Evolutionary conservation across 768 basidiomycete species (phyloP), one percentile per base, ranked within the genome.

Genomic region (Mycena vulgaris): DNA sequence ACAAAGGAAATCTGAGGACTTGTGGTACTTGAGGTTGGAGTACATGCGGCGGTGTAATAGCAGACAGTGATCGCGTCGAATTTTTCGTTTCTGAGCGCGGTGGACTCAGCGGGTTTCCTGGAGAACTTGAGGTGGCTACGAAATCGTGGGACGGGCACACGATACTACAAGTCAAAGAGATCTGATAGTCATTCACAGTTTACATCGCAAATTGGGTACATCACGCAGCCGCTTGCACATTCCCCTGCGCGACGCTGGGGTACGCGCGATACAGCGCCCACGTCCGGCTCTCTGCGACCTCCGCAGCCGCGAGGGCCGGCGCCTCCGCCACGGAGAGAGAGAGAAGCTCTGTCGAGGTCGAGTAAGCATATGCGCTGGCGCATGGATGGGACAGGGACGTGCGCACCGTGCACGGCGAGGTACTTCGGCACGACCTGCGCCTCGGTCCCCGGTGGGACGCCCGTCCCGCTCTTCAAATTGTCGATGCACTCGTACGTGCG

Each of bases 241-340:
- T 82, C 27, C 80, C 81, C 71, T 87, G 85, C 17, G 85, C 82
- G 45, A 88, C 71, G 49, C 82, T 80, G 28, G 86, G 85, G 76
- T 86, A 89, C 5, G 86, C 83, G 21, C 83, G 83, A 75, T 88
- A 86, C 58, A 89, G 59, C 11, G 79, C 75, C 87, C 87, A 89
- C 35, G 64, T 71, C 40, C 85, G 79, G 48, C 62, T 55, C 64
- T 83, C 81, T 21, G 71, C 70, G 25, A 78, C 56, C 17, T 74
- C 68, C 37, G 68, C 70, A 19, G 55, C 49, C 16, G 68, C 68
- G 57, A 76, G 77, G n/a, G 66, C 58, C 10, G 69, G 39, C 14
- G 63, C 69, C 10, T 68, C 74, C 8, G 66, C 75, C 25, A 53
- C 64, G n/a, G 69, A 59, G 35, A 70, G 28, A 62, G 61, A 27